Conservation (phyloP, 345 rosid genomes). For the Linum trigynum region DNA sequence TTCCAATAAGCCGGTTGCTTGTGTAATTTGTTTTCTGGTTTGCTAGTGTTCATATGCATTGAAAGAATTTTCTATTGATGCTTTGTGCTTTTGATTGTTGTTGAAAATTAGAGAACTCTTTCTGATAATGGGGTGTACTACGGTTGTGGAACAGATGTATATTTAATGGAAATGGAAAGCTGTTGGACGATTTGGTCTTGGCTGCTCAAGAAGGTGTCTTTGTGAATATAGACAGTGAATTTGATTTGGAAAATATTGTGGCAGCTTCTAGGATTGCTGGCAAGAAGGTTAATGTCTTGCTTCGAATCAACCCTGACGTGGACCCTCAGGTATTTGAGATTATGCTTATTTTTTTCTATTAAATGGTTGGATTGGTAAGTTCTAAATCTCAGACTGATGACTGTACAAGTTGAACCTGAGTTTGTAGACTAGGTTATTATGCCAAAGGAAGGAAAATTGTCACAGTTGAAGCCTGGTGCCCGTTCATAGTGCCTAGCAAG, state of each 20-base stretch:
- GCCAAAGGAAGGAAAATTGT: too few relatives aligned
- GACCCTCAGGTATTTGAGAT: constrained; percentile 73
- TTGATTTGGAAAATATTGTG: constrained; percentile 82
- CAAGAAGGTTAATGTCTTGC: constrained; percentile 79
- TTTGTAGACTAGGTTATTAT: too few relatives aligned
- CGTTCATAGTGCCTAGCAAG: too few relatives aligned
- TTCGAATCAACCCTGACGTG: constrained; percentile 95
- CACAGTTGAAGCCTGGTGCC: too few relatives aligned
- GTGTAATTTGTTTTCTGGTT: background rate
- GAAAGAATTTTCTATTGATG: background rate
- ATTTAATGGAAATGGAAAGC: constrained; percentile 92
- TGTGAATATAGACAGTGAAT: constrained; percentile 92
- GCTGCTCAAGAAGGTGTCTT: constrained; percentile 93
- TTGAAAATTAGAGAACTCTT: background rate
- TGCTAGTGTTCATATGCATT: background rate
- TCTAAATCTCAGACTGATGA: too few relatives aligned
- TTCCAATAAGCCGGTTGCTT: background rate
- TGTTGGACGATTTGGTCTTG: constrained; percentile 79
- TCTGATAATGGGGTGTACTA: background rate
- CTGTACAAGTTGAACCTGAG: too few relatives aligned
- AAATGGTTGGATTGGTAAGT: background rate
- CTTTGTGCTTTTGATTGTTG: background rate
- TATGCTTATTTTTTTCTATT: too few relatives aligned
- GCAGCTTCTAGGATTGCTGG: constrained; percentile 80
- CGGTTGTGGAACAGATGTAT: constrained; percentile 48